Base-by-base conservation (phyloP, 495 filamentous ascomycete species). In the Aspergillus sclerotiicarbonarius region DNA sequence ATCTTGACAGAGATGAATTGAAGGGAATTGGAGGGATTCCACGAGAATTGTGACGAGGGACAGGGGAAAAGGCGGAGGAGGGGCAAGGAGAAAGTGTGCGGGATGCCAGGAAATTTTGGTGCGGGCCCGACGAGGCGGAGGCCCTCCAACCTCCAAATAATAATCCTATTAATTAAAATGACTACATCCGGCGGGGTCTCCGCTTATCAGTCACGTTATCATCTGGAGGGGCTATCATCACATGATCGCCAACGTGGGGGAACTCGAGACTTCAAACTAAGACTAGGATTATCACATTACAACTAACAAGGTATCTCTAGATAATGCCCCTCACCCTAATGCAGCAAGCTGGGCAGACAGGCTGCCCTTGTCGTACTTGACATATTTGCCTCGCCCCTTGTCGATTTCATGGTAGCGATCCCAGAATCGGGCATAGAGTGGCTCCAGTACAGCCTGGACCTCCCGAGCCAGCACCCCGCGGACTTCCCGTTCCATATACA, bases 351-450 rank as follows among this genome's bases (percentile, higher is more conserved):
- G 73, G 20, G 76, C 72, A 45, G 80, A 71, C 51, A 83, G 64
- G 46, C 68, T 73, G 16, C 80, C 81, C 75, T 96, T 96, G 74
- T 97, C 92, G 69, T 94, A 98, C 78, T 93, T 96, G 73, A 93
- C 91, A 74, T 98, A 96, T 75, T 98, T 98, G 57, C 91, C 91
- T 69, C 90, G 90, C 32, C 94, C 92, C 74, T 94, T 96, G 74
- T 98, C 96, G 62, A 96, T 81, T 76, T 98, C 94, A 69, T 97
- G 93, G 74, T 99, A 99, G 18, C 92, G 86, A 75, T 98, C 95
- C 80, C 91, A 96, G 75, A 98, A 99, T 12, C 95, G 83, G 51
- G 85, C 85, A 78, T 99, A 99, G 16, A 99, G 81, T 46, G 95
- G 92, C 75, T 96, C 93, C 45, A 98, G 87, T 70, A 96, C 88